Evolutionary conservation across 2,329 filamentous ascomycete species (phyloP).

Genomic region (Pyricularia pennisetigena): DNA sequence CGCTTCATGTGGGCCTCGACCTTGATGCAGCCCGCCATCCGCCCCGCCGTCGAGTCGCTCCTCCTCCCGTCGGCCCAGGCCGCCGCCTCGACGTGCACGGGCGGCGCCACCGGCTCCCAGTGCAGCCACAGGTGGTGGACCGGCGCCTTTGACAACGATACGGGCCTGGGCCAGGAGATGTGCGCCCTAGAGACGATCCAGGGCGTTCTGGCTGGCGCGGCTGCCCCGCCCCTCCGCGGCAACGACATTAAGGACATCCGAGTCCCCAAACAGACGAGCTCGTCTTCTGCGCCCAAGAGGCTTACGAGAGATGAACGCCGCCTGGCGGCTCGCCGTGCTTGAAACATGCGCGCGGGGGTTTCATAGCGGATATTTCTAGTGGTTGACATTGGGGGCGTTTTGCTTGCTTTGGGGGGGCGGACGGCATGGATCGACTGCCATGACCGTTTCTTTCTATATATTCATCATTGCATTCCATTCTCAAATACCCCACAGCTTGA

Average conservation of each 20-base stretch:
- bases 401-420: neutral
- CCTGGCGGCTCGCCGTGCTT: neutral
- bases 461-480: neutral
- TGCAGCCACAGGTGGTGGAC: conserved; percentile 58
- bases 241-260: conserved; percentile 36
- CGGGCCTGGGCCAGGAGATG: conserved; percentile 55
- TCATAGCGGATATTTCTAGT: neutral
- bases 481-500: neutral
- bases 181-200: conserved; percentile 54
- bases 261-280: conserved; percentile 8
- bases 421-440: neutral
- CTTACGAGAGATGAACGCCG: neutral
- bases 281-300: neutral
- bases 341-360: too few species aligned
- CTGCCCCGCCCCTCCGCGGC: conserved; percentile 33
- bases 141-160: conserved; percentile 41
- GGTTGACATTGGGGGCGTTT: neutral
- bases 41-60: conserved; percentile 32
- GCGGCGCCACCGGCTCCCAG: conserved; percentile 36
- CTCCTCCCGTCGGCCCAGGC: conserved; percentile 43
- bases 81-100: conserved; percentile 46
- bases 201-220: conserved; percentile 38
- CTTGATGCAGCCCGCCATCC: conserved; percentile 44
- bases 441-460: too few species aligned
- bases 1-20: conserved; percentile 54